phyloP scores from a whole-genome alignment of 2,329 filamentous ascomycete genomes.

The Drechmeria coniospora region DNA sequence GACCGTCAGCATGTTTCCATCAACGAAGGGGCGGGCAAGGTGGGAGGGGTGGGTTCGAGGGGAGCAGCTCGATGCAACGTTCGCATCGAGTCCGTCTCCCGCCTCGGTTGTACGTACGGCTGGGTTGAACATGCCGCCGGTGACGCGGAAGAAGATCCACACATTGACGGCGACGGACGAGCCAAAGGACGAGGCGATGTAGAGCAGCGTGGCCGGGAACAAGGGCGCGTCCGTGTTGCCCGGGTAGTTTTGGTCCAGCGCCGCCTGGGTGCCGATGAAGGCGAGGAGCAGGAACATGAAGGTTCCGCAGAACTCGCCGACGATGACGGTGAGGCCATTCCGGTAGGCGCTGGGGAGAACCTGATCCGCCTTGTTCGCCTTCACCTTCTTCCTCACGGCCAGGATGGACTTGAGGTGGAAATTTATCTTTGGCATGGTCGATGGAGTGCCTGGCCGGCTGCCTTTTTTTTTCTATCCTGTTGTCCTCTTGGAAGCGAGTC shows the following conservation, averaged over 20 bases:
- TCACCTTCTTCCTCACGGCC: neutral
- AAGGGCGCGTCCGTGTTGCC: slow-evolving; percentile 12
- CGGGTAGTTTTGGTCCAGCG: slow-evolving; percentile 16
- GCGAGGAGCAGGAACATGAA: slow-evolving; percentile 35
- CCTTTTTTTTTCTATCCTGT: no score
- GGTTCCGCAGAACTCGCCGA: slow-evolving; percentile 36
- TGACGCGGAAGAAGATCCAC: slow-evolving; percentile 37
- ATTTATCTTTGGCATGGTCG: no score
- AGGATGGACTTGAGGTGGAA: neutral
- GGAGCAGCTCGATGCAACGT: no score
- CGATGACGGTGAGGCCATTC: slow-evolving; percentile 24
- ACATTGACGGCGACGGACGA: slow-evolving; percentile 31
- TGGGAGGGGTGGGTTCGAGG: no score
- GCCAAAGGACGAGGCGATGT: slow-evolving; percentile 32
- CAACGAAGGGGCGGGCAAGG: no score
- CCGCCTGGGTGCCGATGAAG: slow-evolving; percentile 24
- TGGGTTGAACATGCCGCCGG: slow-evolving; percentile 30
- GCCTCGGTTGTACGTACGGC: no score
- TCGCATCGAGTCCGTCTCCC: no score
- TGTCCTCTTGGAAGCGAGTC: no score
- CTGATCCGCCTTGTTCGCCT: neutral
- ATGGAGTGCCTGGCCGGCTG: no score
- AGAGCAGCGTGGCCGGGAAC: slow-evolving; percentile 24
- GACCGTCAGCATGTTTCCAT: neutral
- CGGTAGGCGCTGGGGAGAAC: slow-evolving; percentile 5